Conservation (phyloP, 768 basidiomycete genomes). For the Psilocybe tampanensis region DNA sequence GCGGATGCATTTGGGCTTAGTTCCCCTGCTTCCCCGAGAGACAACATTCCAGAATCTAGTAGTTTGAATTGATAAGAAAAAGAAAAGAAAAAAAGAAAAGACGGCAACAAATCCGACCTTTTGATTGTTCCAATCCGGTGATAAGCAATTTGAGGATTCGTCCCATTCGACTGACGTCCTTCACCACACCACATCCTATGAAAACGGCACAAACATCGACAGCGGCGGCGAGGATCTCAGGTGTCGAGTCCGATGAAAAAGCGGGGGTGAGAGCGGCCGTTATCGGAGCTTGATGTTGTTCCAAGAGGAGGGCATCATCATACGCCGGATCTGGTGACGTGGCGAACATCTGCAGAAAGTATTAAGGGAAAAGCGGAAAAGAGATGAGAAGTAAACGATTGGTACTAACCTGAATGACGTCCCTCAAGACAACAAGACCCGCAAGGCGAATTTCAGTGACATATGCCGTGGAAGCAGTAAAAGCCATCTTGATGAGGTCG, state of each 20-base stretch:
- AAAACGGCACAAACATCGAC: constrained; percentile 94
- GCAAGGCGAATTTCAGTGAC: constrained; percentile 94
- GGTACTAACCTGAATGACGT: constrained; percentile 83
- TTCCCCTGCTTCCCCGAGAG: constrained; percentile 84
- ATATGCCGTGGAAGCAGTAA: constrained; percentile 95
- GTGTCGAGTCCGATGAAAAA: constrained; percentile 93
- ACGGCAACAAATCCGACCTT: constrained; percentile 53
- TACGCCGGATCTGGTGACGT: constrained; percentile 90
- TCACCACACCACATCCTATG: constrained; percentile 93
- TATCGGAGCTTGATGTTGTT: constrained; percentile 98
- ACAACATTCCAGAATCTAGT: constrained; percentile 79
- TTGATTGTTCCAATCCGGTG: constrained; percentile 85
- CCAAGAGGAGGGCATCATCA: constrained; percentile 84
- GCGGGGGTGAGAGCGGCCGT: constrained; percentile 97
- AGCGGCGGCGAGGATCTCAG: constrained; percentile 91
- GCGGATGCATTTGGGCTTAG: constrained; percentile 93
- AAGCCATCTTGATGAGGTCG: constrained; percentile 97
- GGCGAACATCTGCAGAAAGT: constrained; percentile 71
- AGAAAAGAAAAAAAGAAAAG: background rate
- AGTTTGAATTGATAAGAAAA: background rate
- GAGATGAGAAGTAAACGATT: background rate
- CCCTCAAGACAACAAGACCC: constrained; percentile 85
- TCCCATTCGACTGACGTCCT: constrained; percentile 90
- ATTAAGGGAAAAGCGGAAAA: background rate
- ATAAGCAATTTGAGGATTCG: constrained; percentile 90